These are phyloP conservation scores for Pseudogymnoascus sp. DNA, from an alignment of 2,329 filamentous ascomycete genomes.

Conservation along the genomic window DNA sequence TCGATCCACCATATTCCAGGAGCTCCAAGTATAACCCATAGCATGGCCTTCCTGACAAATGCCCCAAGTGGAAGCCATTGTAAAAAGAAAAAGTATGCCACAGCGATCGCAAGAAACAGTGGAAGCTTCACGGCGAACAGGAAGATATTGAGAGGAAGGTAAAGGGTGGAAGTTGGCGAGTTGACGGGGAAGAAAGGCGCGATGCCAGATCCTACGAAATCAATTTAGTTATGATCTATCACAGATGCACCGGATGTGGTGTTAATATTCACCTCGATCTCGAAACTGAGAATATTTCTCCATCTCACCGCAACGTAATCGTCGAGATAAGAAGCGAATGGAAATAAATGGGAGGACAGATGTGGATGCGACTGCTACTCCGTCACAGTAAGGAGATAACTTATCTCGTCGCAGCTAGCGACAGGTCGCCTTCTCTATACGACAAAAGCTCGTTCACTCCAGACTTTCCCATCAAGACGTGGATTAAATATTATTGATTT, in stretches of 20 bases:
- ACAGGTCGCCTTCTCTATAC: conserved; percentile 8
- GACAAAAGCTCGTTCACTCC: conserved; percentile 5
- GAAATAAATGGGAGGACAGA: conserved; percentile 2
- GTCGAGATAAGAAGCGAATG: not conserved
- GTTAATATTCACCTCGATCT: conserved; percentile 52
- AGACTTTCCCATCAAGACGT: not conserved
- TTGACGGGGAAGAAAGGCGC: conserved; percentile 86
- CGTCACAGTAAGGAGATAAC: conserved; percentile 6
- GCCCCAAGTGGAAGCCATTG: conserved; percentile 71
- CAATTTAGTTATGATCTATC: conserved; percentile 23
- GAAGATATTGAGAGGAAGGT: conserved; percentile 57
- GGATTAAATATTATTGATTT: not conserved
- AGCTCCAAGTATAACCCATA: conserved; percentile 82
- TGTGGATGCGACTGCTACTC: not conserved
- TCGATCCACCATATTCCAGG: conserved; percentile 98
- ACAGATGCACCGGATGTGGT: conserved; percentile 11
- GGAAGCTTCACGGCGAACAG: conserved; percentile 78
- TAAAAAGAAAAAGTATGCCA: conserved; percentile 71
- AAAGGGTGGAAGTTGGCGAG: conserved; percentile 54
- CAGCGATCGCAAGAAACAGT: conserved; percentile 59
- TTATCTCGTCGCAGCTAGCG: conserved; percentile 6
- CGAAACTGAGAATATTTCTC: conserved; percentile 71
- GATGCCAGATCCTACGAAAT: conserved; percentile 73
- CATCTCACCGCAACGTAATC: conserved; percentile 37
- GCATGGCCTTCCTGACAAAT: conserved; percentile 67